Evolutionary conservation across 2,329 filamentous ascomycete genomes (phyloP).

Genomic region (Thelonectria rubi): DNA sequence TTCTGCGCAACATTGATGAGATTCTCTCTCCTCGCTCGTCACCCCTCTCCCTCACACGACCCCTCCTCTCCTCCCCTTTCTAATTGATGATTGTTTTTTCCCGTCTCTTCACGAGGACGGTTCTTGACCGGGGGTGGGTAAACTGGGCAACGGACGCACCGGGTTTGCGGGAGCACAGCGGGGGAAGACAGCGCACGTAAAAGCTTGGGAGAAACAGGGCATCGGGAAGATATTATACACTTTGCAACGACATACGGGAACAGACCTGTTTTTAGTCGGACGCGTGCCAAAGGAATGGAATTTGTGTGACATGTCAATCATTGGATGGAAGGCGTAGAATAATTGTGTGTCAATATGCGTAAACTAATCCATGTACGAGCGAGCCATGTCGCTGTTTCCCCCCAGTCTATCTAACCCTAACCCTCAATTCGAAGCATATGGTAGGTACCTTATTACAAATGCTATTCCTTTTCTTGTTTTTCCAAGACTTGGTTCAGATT

Average conservation of each 20-base stretch:
- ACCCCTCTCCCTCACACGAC: not conserved
- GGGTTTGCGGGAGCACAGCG: not conserved
- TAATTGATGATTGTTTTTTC: slow-evolving; percentile 11
- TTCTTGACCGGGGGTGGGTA: slow-evolving; percentile 8
- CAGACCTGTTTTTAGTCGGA: slow-evolving; percentile 14
- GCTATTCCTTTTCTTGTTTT: slow-evolving; percentile 4
- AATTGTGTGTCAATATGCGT: not conserved
- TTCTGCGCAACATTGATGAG: slow-evolving; percentile 7
- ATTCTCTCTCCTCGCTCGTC: not conserved
- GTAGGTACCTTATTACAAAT: slow-evolving; percentile 4
- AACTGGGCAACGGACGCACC: slow-evolving; percentile 16
- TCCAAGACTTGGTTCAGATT: slow-evolving; percentile 8
- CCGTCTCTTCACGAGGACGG: slow-evolving; percentile 18
- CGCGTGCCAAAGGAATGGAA: not conserved
- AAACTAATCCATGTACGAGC: not conserved
- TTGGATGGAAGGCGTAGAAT: too few relatives aligned
- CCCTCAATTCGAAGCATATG: not conserved
- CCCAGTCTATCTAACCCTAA: slow-evolving; percentile 18
- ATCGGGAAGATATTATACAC: slow-evolving; percentile 21
- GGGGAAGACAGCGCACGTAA: slow-evolving; percentile 19
- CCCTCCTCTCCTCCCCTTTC: not conserved
- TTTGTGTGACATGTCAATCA: not conserved
- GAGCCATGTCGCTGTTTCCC: slow-evolving; percentile 2
- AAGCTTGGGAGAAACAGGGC: slow-evolving; percentile 25
- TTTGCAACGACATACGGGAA: slow-evolving; percentile 25